These are phyloP conservation scores for Lactifluus volemus DNA, from an alignment of 768 basidiomycete genomes.

Conservation along the genomic window DNA sequence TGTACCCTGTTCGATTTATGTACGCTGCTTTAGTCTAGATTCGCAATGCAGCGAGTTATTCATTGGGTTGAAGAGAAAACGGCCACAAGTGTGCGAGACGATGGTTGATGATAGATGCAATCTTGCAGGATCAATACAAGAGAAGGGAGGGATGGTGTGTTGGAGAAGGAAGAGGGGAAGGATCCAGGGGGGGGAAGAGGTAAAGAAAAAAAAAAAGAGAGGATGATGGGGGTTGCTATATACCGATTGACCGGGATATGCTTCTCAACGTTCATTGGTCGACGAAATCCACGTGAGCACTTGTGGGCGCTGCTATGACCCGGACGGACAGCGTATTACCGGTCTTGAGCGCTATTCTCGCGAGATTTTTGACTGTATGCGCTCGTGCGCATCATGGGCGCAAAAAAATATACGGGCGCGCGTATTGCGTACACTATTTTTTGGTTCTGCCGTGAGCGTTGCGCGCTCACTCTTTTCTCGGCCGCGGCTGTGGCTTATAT, in stretches of 20 bases:
- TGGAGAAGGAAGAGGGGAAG: not conserved
- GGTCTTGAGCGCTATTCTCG: not conserved
- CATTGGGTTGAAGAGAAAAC: not conserved
- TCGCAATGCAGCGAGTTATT: conserved; percentile 13
- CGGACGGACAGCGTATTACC: not conserved
- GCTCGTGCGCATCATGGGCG: conserved; percentile 8
- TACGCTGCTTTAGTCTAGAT: conserved; percentile 16
- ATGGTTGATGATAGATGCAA: not conserved
- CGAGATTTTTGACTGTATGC: not conserved
- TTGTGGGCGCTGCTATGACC: conserved; percentile 7
- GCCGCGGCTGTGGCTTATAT: not conserved
- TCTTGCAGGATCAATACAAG: not conserved
- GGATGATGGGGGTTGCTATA: conserved; percentile 19
- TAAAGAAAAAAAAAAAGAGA: not conserved
- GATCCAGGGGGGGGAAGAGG: not conserved
- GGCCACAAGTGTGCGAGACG: not conserved
- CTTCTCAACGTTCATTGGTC: conserved; percentile 2
- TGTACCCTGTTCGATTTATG: conserved; percentile 13
- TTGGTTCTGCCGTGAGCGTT: not conserved
- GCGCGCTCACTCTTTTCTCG: not conserved
- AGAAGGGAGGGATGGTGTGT: not conserved
- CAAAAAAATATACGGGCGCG: conserved; percentile 1
- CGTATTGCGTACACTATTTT: not conserved
- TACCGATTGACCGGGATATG: conserved; percentile 20
- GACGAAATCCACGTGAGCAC: not conserved